Evolutionary conservation across 2,329 filamentous ascomycete genomes (phyloP), one percentile per base, ranked within the genome.

Genomic region (Colletotrichum sublineola): DNA sequence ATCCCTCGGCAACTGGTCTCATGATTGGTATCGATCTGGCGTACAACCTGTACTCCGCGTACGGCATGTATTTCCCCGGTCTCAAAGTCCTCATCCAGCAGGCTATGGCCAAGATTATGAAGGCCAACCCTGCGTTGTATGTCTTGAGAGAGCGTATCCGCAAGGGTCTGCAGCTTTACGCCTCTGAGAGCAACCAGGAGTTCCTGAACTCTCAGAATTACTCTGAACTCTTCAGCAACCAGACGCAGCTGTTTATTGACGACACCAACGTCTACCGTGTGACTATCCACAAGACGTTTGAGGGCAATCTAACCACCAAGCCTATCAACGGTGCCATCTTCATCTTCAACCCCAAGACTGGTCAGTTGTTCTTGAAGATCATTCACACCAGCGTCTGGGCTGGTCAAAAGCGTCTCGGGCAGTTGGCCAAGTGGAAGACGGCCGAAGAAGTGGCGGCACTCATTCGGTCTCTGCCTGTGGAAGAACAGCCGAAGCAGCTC

Each of bases 41-140:
- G 0, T 99, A 99, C 88, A 99, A 99, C 81, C 85, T 99, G 52
- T 98, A 98, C 86, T 98, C 96, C 9, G 96, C 96, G 0, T 99
- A 97, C 78, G 96, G 96, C 63, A 96, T 98, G 84, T 99, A 98
- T 86, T 99, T 99, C 91, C 96, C 96, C 60, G 96, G 96, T 79
- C 85, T 99, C 74, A 99, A 99, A 87, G 93, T 95, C 60, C 89
- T 99, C 33, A 87, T 99, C 36, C 97, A 99, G 82, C 96, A 98
- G 82, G 96, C 97, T 7, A 99, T 99, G 97, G 95, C 95, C 61
- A 99, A 99, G 91, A 91, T 99, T 80, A 99, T 99, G 96, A 99
- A 99, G 85, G 96, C 96, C 48, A 99, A 99, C 79, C 96, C 96
- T 20, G 96, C 96, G 3, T 85, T 99, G 42, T 99, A 98, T 81